Percentiles rank a stretch among this genome's conserved stretches.
Evolutionary conservation across 2,329 filamentous ascomycete species (phyloP).

Genomic region (Xylaria sp.): DNA sequence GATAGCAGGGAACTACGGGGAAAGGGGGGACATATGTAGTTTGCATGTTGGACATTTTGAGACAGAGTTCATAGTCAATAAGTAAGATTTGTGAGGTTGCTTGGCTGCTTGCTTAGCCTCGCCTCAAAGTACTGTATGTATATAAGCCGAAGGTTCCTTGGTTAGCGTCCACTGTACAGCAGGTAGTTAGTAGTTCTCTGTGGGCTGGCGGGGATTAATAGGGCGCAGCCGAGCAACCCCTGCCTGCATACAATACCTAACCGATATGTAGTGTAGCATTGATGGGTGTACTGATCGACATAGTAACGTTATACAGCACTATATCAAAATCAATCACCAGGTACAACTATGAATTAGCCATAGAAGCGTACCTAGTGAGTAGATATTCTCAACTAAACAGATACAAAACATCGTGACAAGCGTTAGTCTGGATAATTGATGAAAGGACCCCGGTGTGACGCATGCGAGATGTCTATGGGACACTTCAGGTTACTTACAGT

Average conservation of each 20-base stretch:
- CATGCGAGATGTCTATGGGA: background rate
- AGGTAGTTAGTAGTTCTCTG: background rate
- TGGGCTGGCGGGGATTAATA: background rate
- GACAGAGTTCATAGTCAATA: background rate
- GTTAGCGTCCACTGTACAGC: background rate
- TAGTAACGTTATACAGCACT: background rate
- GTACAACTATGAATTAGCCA: background rate
- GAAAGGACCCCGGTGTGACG: background rate
- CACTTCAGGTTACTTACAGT: too few relatives aligned
- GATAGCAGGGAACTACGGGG: conserved; percentile 35
- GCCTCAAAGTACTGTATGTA: background rate
- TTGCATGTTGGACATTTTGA: conserved; percentile 21
- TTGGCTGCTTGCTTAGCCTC: conserved; percentile 27
- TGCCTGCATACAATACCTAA: conserved; percentile 6
- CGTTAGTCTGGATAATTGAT: background rate
- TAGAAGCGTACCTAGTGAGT: background rate
- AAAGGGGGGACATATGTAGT: conserved; percentile 17
- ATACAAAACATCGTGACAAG: background rate
- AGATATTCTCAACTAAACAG: background rate
- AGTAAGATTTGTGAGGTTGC: conserved; percentile 26
- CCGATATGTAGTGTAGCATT: background rate
- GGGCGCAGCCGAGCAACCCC: background rate
- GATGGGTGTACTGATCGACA: background rate
- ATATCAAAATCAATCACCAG: background rate
- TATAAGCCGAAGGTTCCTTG: conserved; percentile 6